Base-by-base conservation (phyloP, 1,139 yeast species). In the Diutina sp. region DNA sequence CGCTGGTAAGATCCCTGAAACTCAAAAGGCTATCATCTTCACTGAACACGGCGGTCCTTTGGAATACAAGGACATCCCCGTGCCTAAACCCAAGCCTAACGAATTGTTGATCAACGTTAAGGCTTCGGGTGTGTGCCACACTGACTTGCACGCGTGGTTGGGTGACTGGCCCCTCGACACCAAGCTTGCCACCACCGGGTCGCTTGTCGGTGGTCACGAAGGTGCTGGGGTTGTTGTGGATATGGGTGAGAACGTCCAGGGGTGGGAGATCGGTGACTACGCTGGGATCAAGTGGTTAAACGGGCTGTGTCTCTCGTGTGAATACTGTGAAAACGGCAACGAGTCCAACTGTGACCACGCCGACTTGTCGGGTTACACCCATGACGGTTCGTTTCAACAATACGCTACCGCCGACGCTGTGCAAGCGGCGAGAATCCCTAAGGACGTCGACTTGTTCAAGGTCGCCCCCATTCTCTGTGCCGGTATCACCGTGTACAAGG, bases 281-380 rank as follows among this genome's bases (percentile, higher is more conserved):
- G 63, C 63, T 57, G 63, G 63, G 54, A 54, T 61, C 57, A 60
- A 61, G 58, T 61, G 63, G 63, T 60, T 61, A 61, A 61, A 61
- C 55, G 62, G 63, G 55, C 58, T 61, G 32, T 61, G 63, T 46
- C 53, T 59, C 58, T 56, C 41, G 55, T 61, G 63, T 55, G 63
- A 61, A 59, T 57, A 57, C 56, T 61, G 63, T 51, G 61, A 61
- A 51, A 58, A 58, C 48, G 61, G 60, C 11, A 56, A 60, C 57
- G 63, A 61, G 60, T 56, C 63, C 45, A 61, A 61, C 60, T 61
- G 63, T 47, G 58, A 60, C 25, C 57, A 60, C 5, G 63, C 63
- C 18, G 63, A 61, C 58, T 58, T 60, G 59, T 60, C 62, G 11
- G 63, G 63, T 18, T 61, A 60, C 62, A 61, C 63, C 41, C 63